Conservation (phyloP, 2,329 filamentous ascomycete genomes). For the Arthrinium phaeospermum region DNA sequence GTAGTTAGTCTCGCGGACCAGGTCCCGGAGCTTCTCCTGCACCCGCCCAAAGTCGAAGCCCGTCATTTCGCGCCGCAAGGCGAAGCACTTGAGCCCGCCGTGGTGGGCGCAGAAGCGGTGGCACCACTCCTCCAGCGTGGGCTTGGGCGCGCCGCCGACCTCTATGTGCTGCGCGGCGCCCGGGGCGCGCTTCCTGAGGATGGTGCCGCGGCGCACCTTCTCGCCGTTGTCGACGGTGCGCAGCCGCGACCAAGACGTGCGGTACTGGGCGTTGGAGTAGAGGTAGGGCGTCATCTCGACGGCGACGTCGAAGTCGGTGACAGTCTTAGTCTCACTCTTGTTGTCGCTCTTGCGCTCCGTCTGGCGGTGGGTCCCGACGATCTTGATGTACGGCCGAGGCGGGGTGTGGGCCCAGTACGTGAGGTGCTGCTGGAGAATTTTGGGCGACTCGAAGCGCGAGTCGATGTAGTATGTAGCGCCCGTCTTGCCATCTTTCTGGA, state of each 20-base stretch:
- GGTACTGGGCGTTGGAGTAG: conserved; percentile 49
- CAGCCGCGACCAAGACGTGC: conserved; percentile 50
- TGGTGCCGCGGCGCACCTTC: conserved; percentile 68
- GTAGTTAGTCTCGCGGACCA: conserved; percentile 71
- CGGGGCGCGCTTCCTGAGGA: conserved; percentile 48
- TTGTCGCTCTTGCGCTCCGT: conserved; percentile 47
- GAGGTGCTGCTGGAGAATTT: conserved; percentile 52
- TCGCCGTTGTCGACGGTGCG: conserved; percentile 62
- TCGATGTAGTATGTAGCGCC: conserved; percentile 51
- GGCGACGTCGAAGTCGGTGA: conserved; percentile 65
- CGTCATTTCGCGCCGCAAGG: conserved; percentile 55
- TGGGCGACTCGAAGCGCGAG: conserved; percentile 50
- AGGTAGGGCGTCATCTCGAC: conserved; percentile 66
- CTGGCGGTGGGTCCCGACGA: conserved; percentile 59
- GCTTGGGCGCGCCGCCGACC: conserved; percentile 44
- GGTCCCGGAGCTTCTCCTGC: conserved; percentile 54
- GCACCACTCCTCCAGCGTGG: conserved; percentile 66
- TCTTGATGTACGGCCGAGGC: conserved; percentile 57
- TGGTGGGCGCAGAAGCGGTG: conserved; percentile 67
- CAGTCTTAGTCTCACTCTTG: conserved; percentile 53
- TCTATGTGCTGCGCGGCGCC: conserved; percentile 51
- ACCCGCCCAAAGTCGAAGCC: conserved; percentile 67
- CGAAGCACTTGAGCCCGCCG: conserved; percentile 62
- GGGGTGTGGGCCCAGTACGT: conserved; percentile 50
- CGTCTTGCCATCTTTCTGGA: conserved; percentile 28